phyloP scores from a whole-genome alignment of 2,329 filamentous ascomycete species.

The Gliomastix tumulicola region DNA sequence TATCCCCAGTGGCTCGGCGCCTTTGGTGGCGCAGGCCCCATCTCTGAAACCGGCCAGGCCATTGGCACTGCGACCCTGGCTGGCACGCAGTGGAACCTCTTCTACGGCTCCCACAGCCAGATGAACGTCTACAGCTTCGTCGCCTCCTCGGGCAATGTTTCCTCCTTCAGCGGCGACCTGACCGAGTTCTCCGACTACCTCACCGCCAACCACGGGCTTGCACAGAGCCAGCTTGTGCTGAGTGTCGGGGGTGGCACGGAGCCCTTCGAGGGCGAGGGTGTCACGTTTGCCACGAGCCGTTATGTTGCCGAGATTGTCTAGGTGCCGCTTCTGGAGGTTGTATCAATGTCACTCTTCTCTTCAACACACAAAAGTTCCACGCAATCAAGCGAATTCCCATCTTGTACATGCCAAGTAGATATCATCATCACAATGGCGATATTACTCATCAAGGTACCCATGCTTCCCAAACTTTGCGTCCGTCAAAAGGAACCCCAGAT shows the following conservation, averaged over 20 bases:
- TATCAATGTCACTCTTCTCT: too few species aligned
- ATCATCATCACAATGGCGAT: too few species aligned
- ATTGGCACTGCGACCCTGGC: slow-evolving; percentile 38
- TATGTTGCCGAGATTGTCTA: too few species aligned
- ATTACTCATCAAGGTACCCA: too few species aligned
- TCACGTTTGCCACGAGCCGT: slow-evolving; percentile 12
- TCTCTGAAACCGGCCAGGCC: slow-evolving; percentile 28
- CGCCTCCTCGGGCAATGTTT: slow-evolving; percentile 17
- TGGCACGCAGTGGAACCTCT: slow-evolving; percentile 48
- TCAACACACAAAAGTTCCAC: too few species aligned
- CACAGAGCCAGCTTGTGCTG: slow-evolving; percentile 42
- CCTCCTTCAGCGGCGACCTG: slow-evolving; percentile 42
- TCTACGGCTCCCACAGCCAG: slow-evolving; percentile 46
- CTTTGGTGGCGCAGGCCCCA: slow-evolving; percentile 43
- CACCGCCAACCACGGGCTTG: slow-evolving; percentile 34
- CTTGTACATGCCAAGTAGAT: too few species aligned
- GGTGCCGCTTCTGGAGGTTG: too few species aligned
- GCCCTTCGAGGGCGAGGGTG: slow-evolving; percentile 41
- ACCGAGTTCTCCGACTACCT: slow-evolving; percentile 51
- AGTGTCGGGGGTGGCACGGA: slow-evolving; percentile 49
- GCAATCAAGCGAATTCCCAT: too few species aligned
- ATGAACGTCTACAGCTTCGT: slow-evolving; percentile 54
- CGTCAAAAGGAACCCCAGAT: too few species aligned
- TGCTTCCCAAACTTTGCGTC: too few species aligned
- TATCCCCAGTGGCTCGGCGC: slow-evolving; percentile 41